Percentiles rank a stretch among this genome's conserved stretches.
Conservation (phyloP, 768 basidiomycete species). For the Leccinum boreale region DNA sequence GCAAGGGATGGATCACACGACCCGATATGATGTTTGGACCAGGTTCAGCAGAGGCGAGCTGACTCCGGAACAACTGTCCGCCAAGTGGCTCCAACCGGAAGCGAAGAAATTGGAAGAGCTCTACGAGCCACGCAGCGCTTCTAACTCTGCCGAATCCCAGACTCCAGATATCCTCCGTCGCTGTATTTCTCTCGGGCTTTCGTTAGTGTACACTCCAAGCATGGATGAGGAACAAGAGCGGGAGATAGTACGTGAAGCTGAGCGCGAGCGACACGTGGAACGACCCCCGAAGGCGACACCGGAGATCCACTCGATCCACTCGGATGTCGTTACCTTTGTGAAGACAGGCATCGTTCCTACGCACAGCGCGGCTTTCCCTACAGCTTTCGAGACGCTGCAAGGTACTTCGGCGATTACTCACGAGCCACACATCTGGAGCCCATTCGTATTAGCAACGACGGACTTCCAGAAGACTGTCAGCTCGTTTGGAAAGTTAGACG, state of each 20-base stretch:
- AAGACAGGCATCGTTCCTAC: neutral
- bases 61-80: neutral
- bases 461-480: slow-evolving; percentile 6
- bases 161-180: neutral
- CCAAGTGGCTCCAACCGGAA: neutral
- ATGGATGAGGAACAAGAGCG: slow-evolving; percentile 47
- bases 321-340: neutral
- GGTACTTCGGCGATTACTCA: neutral
- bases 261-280: neutral
- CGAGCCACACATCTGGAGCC: neutral
- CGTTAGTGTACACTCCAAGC: neutral
- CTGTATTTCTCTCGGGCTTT: neutral
- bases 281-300: neutral
- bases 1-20: neutral
- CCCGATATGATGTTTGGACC: neutral
- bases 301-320: neutral
- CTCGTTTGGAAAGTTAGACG: neutral
- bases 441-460: neutral
- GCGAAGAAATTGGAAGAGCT: neutral
- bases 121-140: neutral
- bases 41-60: neutral
- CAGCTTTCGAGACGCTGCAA: neutral
- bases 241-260: slow-evolving; percentile 37
- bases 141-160: neutral
- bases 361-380: neutral